Conservation (phyloP, 169 alveolate genomes). For the Miamiensis avidus region DNA sequence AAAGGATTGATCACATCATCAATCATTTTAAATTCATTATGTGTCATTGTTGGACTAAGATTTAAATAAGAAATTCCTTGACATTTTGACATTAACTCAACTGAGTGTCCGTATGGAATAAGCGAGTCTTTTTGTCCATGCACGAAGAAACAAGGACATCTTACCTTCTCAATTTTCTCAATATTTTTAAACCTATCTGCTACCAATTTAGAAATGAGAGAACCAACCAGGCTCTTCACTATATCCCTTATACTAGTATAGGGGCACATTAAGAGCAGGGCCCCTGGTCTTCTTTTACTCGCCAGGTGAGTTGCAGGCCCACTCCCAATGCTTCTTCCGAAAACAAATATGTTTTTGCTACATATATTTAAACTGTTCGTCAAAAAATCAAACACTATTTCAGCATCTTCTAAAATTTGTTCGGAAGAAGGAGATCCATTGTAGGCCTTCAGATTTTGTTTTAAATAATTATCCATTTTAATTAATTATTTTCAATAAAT, state of each 20-base stretch:
- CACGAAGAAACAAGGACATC: constrained; percentile 69
- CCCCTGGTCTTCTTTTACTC: constrained; percentile 60
- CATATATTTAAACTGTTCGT: constrained; percentile 47
- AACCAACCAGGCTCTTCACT: constrained; percentile 69
- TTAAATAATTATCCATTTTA: no score
- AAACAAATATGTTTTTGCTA: constrained; percentile 55
- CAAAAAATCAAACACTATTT: constrained; percentile 56
- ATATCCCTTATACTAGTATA: constrained; percentile 73
- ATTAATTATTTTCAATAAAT: no score
- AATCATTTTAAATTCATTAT: constrained; percentile 38
- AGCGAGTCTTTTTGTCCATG: constrained; percentile 78
- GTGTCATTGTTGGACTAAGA: constrained; percentile 46
- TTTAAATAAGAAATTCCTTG: constrained; percentile 25
- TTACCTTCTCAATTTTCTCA: constrained; percentile 66
- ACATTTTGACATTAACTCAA: constrained; percentile 29
- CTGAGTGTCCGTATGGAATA: constrained; percentile 54
- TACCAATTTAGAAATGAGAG: constrained; percentile 54
- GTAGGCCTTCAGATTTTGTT: constrained; percentile 29
- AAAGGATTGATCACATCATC: constrained; percentile 41
- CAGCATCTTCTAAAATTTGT: constrained; percentile 60
- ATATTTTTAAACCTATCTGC: constrained; percentile 75
- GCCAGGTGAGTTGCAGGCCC: constrained; percentile 81
- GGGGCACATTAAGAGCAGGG: constrained; percentile 72
- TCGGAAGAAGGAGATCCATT: constrained; percentile 58
- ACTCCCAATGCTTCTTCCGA: constrained; percentile 80